A percentile compares a stretch with the other conserved stretches of the same genome.
These are phyloP conservation scores for Rhodamnia rubescens DNA, from an alignment of 345 rosid species.

Conservation along the genomic window DNA sequence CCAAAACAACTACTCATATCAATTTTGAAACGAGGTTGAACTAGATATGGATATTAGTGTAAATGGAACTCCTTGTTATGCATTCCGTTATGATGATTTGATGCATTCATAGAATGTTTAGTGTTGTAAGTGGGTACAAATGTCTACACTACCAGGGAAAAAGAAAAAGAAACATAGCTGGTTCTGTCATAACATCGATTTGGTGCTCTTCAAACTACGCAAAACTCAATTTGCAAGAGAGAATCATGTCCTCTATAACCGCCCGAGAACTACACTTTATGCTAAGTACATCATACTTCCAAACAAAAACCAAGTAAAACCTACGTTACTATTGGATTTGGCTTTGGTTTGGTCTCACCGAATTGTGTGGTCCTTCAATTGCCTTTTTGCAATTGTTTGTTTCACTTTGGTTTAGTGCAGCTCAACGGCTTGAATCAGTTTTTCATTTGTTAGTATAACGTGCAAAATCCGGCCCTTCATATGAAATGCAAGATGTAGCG, in stretches of 20 bases:
- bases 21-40: not conserved
- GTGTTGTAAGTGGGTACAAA: not conserved
- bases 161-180: not conserved
- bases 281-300: not conserved
- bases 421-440: not conserved
- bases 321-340: not conserved
- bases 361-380: not conserved
- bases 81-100: not conserved
- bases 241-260: not conserved
- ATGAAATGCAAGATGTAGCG: not conserved
- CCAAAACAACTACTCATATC: not conserved
- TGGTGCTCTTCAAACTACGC: not conserved
- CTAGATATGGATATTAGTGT: not conserved
- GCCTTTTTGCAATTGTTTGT: not conserved
- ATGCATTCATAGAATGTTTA: not conserved
- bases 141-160: not conserved
- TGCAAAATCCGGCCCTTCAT: not conserved
- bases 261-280: not conserved
- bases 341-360: not conserved
- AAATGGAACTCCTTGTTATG: not conserved
- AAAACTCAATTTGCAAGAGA: not conserved
- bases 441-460: not conserved
- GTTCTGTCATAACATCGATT: not conserved
- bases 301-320: not conserved
- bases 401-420: not conserved